A percentile compares a stretch with the other conserved stretches of the same genome.
phyloP scores from a whole-genome alignment of 495 filamentous ascomycete species.

The Talaromyces borbonicus region DNA sequence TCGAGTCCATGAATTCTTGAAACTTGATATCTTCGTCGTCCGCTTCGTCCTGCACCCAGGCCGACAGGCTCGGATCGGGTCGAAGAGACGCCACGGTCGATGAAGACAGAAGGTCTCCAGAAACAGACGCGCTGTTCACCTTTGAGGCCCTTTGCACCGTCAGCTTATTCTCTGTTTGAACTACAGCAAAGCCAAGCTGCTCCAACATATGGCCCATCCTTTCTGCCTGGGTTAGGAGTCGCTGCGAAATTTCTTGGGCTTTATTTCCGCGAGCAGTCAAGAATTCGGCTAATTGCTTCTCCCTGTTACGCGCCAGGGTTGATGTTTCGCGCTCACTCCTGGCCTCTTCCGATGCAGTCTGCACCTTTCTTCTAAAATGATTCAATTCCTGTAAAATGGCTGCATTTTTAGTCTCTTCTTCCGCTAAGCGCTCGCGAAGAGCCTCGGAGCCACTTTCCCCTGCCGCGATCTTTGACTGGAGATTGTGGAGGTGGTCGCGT shows the following conservation, averaged over 20 bases:
- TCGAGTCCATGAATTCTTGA: constrained; percentile 53
- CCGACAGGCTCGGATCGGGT: constrained; percentile 56
- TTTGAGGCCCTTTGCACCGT: constrained; percentile 65
- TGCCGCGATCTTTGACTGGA: constrained; percentile 60
- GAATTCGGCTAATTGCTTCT: constrained; percentile 34
- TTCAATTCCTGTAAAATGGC: constrained; percentile 54
- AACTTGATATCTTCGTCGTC: constrained; percentile 55
- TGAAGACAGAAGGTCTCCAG: constrained; percentile 51
- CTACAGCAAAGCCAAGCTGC: constrained; percentile 69
- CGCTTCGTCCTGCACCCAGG: constrained; percentile 59
- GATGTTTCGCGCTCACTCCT: constrained; percentile 48
- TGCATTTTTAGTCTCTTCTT: constrained; percentile 55
- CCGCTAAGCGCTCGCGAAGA: constrained; percentile 56
- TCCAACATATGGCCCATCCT: constrained; percentile 71
- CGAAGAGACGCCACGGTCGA: constrained; percentile 42
- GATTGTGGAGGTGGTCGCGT: constrained; percentile 49
- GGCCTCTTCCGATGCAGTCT: constrained; percentile 57
- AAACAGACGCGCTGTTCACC: constrained; percentile 47
- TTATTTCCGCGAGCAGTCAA: constrained; percentile 55
- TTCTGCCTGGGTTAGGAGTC: constrained; percentile 68
- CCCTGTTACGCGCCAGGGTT: constrained; percentile 40
- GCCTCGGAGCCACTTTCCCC: constrained; percentile 74
- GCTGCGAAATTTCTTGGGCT: constrained; percentile 72
- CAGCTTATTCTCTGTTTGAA: constrained; percentile 63
- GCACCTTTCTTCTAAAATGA: constrained; percentile 53